phyloP scores from a whole-genome alignment of 371 early-diverging fungal genomes.

The Actinomortierella wolfii region DNA sequence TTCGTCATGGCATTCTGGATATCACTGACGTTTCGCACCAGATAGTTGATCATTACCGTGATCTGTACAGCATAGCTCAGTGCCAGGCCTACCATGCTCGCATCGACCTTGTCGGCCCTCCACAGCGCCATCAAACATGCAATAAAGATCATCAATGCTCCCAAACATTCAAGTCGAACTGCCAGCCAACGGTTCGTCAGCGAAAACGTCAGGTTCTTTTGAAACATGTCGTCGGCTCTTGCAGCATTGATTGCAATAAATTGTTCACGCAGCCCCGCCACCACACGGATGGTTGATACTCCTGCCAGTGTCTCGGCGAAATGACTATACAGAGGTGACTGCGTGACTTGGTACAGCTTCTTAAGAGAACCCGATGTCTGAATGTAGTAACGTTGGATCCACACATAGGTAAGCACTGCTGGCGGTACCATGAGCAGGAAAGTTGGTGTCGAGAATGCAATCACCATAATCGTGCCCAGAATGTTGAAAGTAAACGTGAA shows the following conservation, averaged over 20 bases:
- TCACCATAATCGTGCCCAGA: conserved; percentile 23
- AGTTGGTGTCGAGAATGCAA: conserved; percentile 17
- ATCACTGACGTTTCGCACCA: background rate
- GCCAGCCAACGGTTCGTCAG: conserved; percentile 2
- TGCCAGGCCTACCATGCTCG: conserved; percentile 55
- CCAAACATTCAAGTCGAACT: conserved; percentile 39
- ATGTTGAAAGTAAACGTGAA: conserved; percentile 13
- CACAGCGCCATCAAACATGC: conserved; percentile 58
- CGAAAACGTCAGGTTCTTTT: background rate
- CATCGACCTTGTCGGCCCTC: conserved; percentile 3
- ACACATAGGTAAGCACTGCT: conserved; percentile 4
- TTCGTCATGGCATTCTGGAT: conserved; percentile 6
- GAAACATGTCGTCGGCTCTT: background rate
- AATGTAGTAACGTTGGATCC: conserved; percentile 50
- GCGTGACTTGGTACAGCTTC: conserved; percentile 54
- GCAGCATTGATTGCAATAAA: conserved; percentile 8
- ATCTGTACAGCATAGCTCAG: conserved; percentile 56
- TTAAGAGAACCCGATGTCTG: conserved; percentile 60
- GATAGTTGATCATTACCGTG: conserved; percentile 31
- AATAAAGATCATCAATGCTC: conserved; percentile 64
- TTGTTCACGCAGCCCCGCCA: conserved; percentile 3
- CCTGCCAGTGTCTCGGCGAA: conserved; percentile 64
- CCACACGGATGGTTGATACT: conserved; percentile 24
- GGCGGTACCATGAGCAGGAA: conserved; percentile 23
- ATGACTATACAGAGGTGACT: conserved; percentile 64